Evolutionary conservation across 768 basidiomycete species (phyloP).

Genomic region (Porphyrellus cyaneotinctus): DNA sequence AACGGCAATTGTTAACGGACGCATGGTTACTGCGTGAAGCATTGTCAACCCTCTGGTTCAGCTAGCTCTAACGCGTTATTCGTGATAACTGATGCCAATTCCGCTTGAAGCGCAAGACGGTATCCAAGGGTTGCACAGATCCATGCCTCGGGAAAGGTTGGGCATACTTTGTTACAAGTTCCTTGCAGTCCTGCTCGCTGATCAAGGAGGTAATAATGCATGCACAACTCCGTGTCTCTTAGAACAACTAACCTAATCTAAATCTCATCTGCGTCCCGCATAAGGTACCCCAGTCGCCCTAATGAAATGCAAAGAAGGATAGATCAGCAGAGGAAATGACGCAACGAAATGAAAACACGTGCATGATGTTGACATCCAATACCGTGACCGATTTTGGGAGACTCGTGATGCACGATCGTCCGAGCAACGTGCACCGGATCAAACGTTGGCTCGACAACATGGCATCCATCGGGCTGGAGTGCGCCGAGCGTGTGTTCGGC

Average conservation of each 20-base stretch:
- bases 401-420: conserved; percentile 63
- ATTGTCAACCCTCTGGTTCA: no score
- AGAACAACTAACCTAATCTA: no score
- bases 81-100: no score
- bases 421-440: conserved; percentile 70
- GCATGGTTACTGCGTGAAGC: no score
- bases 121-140: no score
- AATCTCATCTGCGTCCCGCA: conserved; percentile 40
- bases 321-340: not conserved
- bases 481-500: conserved; percentile 44
- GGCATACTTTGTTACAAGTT: no score
- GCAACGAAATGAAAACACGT: conserved; percentile 24
- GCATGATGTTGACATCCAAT: conserved; percentile 74
- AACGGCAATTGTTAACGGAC: no score
- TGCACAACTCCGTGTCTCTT: not conserved
- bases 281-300: conserved; percentile 47
- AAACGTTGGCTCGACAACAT: conserved; percentile 57
- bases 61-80: no score
- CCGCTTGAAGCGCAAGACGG: no score
- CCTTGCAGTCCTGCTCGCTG: no score
- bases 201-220: not conserved
- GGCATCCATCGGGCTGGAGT: conserved; percentile 65
- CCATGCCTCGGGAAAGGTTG: no score
- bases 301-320: not conserved
- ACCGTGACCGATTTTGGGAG: conserved; percentile 69